phyloP scores from a whole-genome alignment of 768 basidiomycete species.

The Myochromella boudieri region DNA sequence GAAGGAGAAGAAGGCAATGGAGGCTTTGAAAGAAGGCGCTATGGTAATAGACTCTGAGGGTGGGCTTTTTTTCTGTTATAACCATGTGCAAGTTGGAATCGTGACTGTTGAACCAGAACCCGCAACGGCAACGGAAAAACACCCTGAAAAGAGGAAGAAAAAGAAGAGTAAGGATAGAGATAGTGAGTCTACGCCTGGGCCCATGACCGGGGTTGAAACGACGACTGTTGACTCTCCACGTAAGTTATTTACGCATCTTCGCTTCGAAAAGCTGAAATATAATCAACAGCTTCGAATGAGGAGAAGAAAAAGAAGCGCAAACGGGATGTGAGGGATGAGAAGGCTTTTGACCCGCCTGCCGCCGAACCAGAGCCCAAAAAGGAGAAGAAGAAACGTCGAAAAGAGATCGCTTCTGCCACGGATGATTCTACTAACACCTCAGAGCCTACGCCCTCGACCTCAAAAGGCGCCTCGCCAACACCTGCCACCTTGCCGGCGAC shows the following conservation, averaged over 20 bases:
- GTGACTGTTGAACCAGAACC: not conserved
- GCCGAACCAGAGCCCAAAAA: slow-evolving; percentile 33
- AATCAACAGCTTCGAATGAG: slow-evolving; percentile 20
- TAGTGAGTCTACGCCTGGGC: slow-evolving; percentile 3
- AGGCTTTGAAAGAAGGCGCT: slow-evolving; percentile 11
- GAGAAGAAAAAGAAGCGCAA: slow-evolving; percentile 45
- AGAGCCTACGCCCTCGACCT: slow-evolving; percentile 8
- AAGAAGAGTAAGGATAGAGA: slow-evolving; percentile 28
- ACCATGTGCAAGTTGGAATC: not conserved
- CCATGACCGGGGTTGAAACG: slow-evolving; percentile 15
- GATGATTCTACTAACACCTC: slow-evolving; percentile 16
- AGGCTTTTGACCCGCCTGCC: slow-evolving; percentile 4
- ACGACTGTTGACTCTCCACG: slow-evolving; percentile 23
- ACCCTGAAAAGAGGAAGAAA: slow-evolving; percentile 24
- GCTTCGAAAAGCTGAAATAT: not conserved
- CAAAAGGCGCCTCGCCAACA: slow-evolving; percentile 17
- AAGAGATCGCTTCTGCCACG: slow-evolving; percentile 26
- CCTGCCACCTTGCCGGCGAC: slow-evolving; percentile 19
- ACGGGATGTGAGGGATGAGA: slow-evolving; percentile 29
- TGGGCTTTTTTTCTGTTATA: slow-evolving; percentile 10
- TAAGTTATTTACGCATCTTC: slow-evolving; percentile 14
- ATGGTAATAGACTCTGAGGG: slow-evolving; percentile 18
- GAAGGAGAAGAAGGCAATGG: slow-evolving; percentile 18
- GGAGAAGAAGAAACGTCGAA: slow-evolving; percentile 43
- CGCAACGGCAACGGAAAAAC: not conserved